Evolutionary conservation across 805 yeast genomes (phyloP).

Genomic region (Hanseniaspora lachancei): DNA sequence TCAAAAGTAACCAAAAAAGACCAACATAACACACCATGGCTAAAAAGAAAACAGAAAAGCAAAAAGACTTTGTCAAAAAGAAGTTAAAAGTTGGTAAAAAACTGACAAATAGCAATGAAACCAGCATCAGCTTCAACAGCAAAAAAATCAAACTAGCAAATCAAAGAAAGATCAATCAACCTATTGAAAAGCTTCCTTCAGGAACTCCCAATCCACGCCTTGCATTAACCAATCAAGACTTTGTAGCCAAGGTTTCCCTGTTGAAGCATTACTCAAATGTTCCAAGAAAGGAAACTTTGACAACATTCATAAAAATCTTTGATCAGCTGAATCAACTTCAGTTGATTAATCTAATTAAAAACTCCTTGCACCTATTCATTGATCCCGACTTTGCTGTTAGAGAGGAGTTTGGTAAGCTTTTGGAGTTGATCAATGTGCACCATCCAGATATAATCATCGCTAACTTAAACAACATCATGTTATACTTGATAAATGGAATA

Average conservation of each 20-base stretch:
- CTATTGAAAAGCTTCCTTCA: background rate
- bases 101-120: slow-evolving; percentile 56
- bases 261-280: slow-evolving; percentile 59
- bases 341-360: slow-evolving; percentile 27
- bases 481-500: slow-evolving; percentile 83
- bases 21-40: slow-evolving; percentile 19
- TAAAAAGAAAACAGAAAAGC: slow-evolving; percentile 31
- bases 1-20: background rate
- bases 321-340: slow-evolving; percentile 22
- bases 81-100: slow-evolving; percentile 84
- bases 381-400: slow-evolving; percentile 62
- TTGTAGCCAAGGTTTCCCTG: slow-evolving; percentile 56
- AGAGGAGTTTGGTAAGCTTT: slow-evolving; percentile 36
- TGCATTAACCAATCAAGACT: slow-evolving; percentile 23
- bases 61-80: slow-evolving; percentile 41
- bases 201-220: background rate
- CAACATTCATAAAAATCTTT: slow-evolving; percentile 36
- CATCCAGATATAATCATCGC: slow-evolving; percentile 46
- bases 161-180: slow-evolving; percentile 20
- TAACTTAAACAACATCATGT: slow-evolving; percentile 47
- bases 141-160: slow-evolving; percentile 30
- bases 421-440: slow-evolving; percentile 35
- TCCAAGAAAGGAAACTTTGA: slow-evolving; percentile 61
- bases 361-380: slow-evolving; percentile 25
- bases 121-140: slow-evolving; percentile 76